Conservation (phyloP, 495 filamentous ascomycete genomes). For the Podospora pseudopauciseta region DNA sequence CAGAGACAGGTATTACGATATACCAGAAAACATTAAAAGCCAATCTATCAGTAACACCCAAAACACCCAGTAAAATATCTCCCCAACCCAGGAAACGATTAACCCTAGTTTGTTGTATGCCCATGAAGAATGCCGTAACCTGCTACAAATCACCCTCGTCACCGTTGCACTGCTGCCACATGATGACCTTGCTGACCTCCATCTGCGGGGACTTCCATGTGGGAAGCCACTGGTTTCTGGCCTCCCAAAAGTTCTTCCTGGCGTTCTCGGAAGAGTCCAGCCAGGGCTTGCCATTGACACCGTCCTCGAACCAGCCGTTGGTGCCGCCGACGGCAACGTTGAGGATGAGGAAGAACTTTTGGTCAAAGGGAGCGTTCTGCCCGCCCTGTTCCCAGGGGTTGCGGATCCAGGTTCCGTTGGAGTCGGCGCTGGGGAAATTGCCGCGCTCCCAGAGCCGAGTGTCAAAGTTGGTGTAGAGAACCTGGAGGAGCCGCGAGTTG, state of each 20-base stretch:
- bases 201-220: slow-evolving; percentile 72
- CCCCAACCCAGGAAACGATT: not conserved
- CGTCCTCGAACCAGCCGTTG: slow-evolving; percentile 81
- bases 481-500: slow-evolving; percentile 72
- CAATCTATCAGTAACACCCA: slow-evolving; percentile 4
- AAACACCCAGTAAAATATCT: not conserved
- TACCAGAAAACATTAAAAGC: not conserved
- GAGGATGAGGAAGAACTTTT: slow-evolving; percentile 75
- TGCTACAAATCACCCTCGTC: slow-evolving; percentile 40
- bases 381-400: slow-evolving; percentile 68
- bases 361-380: slow-evolving; percentile 71
- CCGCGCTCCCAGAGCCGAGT: slow-evolving; percentile 68
- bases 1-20: slow-evolving; percentile 1
- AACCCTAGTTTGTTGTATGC: not conserved
- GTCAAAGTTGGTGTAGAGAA: slow-evolving; percentile 75
- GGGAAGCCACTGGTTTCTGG: slow-evolving; percentile 62
- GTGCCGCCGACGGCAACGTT: slow-evolving; percentile 80
- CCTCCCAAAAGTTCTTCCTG: slow-evolving; percentile 70
- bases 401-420: slow-evolving; percentile 63
- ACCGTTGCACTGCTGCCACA: slow-evolving; percentile 72
- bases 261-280: slow-evolving; percentile 62
- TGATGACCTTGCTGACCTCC: slow-evolving; percentile 69
- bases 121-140: slow-evolving; percentile 1
- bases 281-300: slow-evolving; percentile 71
- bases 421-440: slow-evolving; percentile 62